Percentiles rank a stretch among this genome's conserved stretches.
These are phyloP conservation scores for Amaranthus tricolor DNA, from an alignment of 179 eudicot species.

Conservation along the genomic window DNA sequence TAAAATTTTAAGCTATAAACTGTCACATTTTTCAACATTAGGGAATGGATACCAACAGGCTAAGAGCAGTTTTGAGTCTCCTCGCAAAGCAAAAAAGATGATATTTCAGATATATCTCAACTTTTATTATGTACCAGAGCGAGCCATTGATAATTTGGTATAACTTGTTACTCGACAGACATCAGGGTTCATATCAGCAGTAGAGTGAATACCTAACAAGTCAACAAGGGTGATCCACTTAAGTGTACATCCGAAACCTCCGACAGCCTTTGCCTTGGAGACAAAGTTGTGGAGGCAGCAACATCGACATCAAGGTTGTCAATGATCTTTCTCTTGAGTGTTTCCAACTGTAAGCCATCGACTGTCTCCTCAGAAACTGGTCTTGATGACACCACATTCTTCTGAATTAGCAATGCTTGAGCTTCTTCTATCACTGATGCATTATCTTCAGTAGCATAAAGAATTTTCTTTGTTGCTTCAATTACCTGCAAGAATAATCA, in stretches of 20 bases:
- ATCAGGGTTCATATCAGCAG: conserved; percentile 6
- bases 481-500: conserved; percentile 46
- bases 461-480: conserved; percentile 64
- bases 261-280: conserved; percentile 76
- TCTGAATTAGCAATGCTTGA: conserved; percentile 58
- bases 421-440: conserved; percentile 69
- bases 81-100: neutral
- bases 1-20: neutral
- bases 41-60: neutral
- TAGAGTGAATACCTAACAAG: conserved; percentile 26
- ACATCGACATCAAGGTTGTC: conserved; percentile 63
- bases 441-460: conserved; percentile 74
- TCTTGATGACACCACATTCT: conserved; percentile 26
- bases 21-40: neutral
- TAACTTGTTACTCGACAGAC: neutral
- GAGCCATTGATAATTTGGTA: neutral
- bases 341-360: conserved; percentile 37
- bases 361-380: conserved; percentile 40
- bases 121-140: conserved; percentile 15
- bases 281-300: conserved; percentile 53
- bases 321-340: conserved; percentile 70
- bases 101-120: neutral
- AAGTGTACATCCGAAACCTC: conserved; percentile 76
- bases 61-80: conserved; percentile 13
- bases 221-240: conserved; percentile 57